Base-by-base conservation (phyloP, 331 rosid genomes). In the Spiraea crenata region DNA sequence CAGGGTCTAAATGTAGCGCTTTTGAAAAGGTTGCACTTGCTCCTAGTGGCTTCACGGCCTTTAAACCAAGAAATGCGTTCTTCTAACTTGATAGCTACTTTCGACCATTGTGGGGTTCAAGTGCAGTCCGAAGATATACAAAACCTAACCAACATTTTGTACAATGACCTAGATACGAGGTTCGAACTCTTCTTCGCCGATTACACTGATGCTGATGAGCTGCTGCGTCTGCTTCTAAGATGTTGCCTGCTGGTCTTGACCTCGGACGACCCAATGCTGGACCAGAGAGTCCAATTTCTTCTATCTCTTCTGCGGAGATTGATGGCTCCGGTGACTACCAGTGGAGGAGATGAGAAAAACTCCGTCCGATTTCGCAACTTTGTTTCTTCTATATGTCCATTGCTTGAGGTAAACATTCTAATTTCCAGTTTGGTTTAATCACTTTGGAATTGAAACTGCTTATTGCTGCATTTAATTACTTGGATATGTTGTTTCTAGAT, bases 321-420 rank as follows among this genome's bases (percentile, higher is more conserved):
- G 40, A 57, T 76, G 52, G 70, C 81, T 17, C 41, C 31, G 2
- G 31, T 80, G 51, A 68, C 75, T 35, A 70, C 72, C 38, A 65
- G 71, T 38, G 75, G 80, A 52, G 67, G 70, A 35, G 37, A 61
- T 14, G 83, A 67, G 69, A 70, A 56, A 41, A 45, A 65, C 37
- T 45, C 55, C 16, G 5, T 85, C 34, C 69, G 71, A 14, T 64
- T 84, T 59, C 72, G 65, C 31, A 86, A 88, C 72, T 71, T 77
- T 37, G 69, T 75, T 71, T 76, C 84, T 55, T 75, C 72, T 39
- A 67, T 90, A 31, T 82, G 85, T 72, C 61, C 88, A 3, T 68
- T 89, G 63, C 88, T 90, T 4, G 97, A 89, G 97, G 99, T 90
- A 84, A 35, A 47, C 15, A 4, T 48, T 47, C 9, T 25, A 25